Evolutionary conservation across 345 rosid genomes (phyloP).

Genomic region (thale cress (Arabidopsis thaliana)): DNA sequence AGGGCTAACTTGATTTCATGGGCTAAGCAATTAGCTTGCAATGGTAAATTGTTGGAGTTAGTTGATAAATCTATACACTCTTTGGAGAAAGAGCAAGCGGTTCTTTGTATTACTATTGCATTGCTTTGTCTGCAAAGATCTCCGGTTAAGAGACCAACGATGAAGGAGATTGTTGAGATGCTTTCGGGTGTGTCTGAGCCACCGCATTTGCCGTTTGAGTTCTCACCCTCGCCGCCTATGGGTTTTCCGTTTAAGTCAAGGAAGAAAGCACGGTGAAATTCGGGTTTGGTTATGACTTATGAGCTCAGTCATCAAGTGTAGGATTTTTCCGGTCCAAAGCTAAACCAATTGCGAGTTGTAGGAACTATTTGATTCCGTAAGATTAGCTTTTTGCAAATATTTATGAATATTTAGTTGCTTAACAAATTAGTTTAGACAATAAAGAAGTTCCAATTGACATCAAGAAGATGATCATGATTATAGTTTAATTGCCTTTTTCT

Average conservation of each 20-base stretch:
- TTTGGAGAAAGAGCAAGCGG: slow-evolving; percentile 63
- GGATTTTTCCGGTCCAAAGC: slow-evolving; percentile 31
- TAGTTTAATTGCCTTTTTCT: not conserved
- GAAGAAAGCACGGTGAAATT: slow-evolving; percentile 53
- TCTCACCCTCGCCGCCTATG: slow-evolving; percentile 77
- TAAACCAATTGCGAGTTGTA: slow-evolving; percentile 15
- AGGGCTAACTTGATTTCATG: slow-evolving; percentile 83
- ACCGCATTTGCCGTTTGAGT: slow-evolving; percentile 75
- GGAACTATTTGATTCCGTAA: slow-evolving; percentile 25
- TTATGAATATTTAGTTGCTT: slow-evolving; percentile 23
- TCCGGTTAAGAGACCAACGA: slow-evolving; percentile 64
- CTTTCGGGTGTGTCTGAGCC: slow-evolving; percentile 69
- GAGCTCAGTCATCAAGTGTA: slow-evolving; percentile 47
- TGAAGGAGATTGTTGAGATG: slow-evolving; percentile 74
- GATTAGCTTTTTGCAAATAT: slow-evolving; percentile 37
- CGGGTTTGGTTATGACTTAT: slow-evolving; percentile 16
- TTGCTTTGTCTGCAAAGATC: slow-evolving; percentile 75
- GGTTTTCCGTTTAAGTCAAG: slow-evolving; percentile 63
- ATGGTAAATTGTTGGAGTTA: slow-evolving; percentile 71
- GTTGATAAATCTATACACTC: slow-evolving; percentile 69
- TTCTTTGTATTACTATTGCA: slow-evolving; percentile 75
- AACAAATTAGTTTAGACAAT: slow-evolving; percentile 6
- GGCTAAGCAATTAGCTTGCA: slow-evolving; percentile 74
- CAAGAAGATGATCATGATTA: slow-evolving; percentile 13
- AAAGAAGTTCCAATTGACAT: not conserved